phyloP scores from a whole-genome alignment of 2,329 filamentous ascomycete genomes.

The Exophiala alcalophila region DNA sequence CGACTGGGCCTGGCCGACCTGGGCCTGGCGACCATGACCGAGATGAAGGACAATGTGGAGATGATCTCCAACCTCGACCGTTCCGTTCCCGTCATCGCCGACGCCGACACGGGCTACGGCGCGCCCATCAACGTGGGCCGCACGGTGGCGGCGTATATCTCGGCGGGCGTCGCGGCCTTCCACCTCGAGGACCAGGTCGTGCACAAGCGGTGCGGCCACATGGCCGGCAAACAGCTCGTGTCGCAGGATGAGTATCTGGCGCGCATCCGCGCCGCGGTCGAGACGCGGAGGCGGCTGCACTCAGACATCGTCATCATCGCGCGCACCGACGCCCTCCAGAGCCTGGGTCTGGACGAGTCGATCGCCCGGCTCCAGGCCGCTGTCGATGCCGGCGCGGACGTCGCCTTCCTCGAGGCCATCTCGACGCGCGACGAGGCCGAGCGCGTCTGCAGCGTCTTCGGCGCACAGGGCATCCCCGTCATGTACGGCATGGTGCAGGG shows the following conservation, averaged over 20 bases:
- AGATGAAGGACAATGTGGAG: slow-evolving; percentile 53
- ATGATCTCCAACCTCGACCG: slow-evolving; percentile 54
- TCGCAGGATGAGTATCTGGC: slow-evolving; percentile 35
- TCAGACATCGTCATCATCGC: slow-evolving; percentile 44
- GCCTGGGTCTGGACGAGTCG: slow-evolving; percentile 39
- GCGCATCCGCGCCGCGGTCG: slow-evolving; percentile 40
- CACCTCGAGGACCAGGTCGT: slow-evolving; percentile 54
- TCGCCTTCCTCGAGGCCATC: slow-evolving; percentile 43
- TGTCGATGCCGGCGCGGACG: slow-evolving; percentile 41
- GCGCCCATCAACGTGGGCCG: slow-evolving; percentile 48
- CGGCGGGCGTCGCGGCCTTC: slow-evolving; percentile 54
- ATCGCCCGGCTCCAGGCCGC: slow-evolving; percentile 38
- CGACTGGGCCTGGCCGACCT: slow-evolving; percentile 51
- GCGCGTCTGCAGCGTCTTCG: slow-evolving; percentile 35
- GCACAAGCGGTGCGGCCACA: slow-evolving; percentile 43
- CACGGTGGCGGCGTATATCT: slow-evolving; percentile 50
- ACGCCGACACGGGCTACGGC: slow-evolving; percentile 54
- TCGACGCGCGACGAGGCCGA: slow-evolving; percentile 38
- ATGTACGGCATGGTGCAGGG: slow-evolving; percentile 47
- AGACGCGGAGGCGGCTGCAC: slow-evolving; percentile 33
- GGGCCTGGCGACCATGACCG: slow-evolving; percentile 50
- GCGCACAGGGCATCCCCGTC: slow-evolving; percentile 36
- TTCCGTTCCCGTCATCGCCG: slow-evolving; percentile 50
- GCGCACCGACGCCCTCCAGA: slow-evolving; percentile 38
- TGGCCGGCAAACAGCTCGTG: slow-evolving; percentile 41